phyloP scores from a whole-genome alignment of 805 yeast genomes.

The Pichia paraexigua region DNA sequence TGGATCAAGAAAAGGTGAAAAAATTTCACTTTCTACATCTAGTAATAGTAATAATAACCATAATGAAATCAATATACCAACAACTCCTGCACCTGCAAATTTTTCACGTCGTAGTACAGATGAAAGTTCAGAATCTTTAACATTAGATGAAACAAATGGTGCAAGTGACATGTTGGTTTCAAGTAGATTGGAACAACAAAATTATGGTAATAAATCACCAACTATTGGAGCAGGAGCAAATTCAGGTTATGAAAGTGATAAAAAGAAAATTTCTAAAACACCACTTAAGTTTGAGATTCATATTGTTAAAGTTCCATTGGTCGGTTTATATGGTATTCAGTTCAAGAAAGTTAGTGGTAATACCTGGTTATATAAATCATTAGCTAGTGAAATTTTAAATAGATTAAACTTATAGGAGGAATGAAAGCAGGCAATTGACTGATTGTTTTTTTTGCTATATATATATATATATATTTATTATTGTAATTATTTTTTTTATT shows the following conservation, averaged over 20 bases:
- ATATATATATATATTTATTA: neutral
- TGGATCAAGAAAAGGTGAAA: conserved; percentile 35
- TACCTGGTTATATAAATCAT: conserved; percentile 88
- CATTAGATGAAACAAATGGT: conserved; percentile 44
- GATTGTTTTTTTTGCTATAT: neutral
- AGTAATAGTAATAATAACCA: conserved; percentile 35
- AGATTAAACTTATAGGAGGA: conserved; percentile 49
- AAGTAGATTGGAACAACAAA: conserved; percentile 46
- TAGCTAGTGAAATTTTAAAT: conserved; percentile 76
- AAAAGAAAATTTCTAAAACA: conserved; percentile 27
- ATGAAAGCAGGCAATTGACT: conserved; percentile 7
- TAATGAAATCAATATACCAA: conserved; percentile 27
- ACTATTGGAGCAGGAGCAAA: neutral
- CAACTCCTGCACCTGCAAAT: conserved; percentile 34
- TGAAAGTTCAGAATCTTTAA: conserved; percentile 55
- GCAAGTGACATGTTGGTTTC: conserved; percentile 56
- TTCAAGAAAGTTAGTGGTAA: conserved; percentile 90
- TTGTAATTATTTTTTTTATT: neutral
- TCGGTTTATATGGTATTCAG: conserved; percentile 88
- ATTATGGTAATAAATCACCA: conserved; percentile 11
- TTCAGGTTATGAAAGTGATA: neutral
- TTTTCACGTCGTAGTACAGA: conserved; percentile 26
- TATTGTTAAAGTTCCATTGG: conserved; percentile 84
- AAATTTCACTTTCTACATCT: conserved; percentile 27
- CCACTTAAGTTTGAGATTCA: conserved; percentile 87